phyloP scores from a whole-genome alignment of 2,329 filamentous ascomycete genomes.

The Aureobasidium mangrovei region DNA sequence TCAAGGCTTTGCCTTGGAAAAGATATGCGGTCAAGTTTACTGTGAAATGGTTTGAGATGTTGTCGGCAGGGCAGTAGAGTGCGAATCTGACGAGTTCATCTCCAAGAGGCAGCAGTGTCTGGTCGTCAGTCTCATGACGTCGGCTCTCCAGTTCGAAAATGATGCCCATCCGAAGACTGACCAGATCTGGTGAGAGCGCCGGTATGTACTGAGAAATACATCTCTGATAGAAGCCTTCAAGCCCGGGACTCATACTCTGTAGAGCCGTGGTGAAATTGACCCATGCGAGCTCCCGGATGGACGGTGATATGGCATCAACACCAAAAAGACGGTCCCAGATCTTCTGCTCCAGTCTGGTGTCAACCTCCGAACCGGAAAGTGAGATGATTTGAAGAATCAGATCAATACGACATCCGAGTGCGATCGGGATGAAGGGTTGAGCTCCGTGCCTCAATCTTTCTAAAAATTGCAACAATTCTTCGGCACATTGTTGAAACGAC shows the following conservation, averaged over 20 bases:
- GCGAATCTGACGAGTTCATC: not conserved
- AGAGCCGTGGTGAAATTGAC: slow-evolving; percentile 46
- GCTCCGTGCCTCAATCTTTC: slow-evolving; percentile 19
- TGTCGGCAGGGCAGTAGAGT: not conserved
- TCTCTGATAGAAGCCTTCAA: slow-evolving; percentile 31
- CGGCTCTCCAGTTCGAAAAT: not conserved
- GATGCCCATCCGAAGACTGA: slow-evolving; percentile 36
- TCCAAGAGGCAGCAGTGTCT: not conserved
- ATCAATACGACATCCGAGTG: not conserved
- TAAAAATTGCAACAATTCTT: slow-evolving; percentile 33
- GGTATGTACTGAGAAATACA: slow-evolving; percentile 51
- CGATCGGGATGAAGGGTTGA: not conserved
- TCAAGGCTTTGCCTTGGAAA: not conserved
- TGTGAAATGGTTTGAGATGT: not conserved
- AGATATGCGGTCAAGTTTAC: not conserved
- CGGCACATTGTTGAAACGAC: slow-evolving; percentile 20
- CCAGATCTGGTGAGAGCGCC: slow-evolving; percentile 46
- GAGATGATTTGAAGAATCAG: not conserved
- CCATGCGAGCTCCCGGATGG: slow-evolving; percentile 63
- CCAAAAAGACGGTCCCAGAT: slow-evolving; percentile 72
- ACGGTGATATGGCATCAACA: slow-evolving; percentile 46
- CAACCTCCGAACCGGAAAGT: not conserved
- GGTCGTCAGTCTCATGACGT: not conserved
- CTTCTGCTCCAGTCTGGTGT: slow-evolving; percentile 41
- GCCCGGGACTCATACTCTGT: slow-evolving; percentile 24